phyloP scores from a whole-genome alignment of 306 rosid genomes.

The Vigna nakashimae region DNA sequence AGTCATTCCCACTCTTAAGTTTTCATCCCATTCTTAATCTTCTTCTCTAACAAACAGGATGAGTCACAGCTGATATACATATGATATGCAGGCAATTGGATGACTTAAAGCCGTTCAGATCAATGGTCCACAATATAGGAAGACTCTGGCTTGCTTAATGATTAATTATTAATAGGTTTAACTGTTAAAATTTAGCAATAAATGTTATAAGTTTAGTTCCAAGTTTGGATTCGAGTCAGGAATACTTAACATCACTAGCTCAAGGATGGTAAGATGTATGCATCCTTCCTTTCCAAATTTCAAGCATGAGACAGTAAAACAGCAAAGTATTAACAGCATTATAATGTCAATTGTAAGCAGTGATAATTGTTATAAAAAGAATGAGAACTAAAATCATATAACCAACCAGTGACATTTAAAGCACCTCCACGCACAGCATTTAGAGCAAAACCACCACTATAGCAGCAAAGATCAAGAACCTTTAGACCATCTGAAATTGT shows the following conservation, averaged over 20 bases:
- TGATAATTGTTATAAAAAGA: not conserved
- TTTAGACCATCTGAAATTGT: constrained; percentile 69
- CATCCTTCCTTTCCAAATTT: constrained; percentile 35
- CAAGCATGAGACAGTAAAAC: constrained; percentile 30
- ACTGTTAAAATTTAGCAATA: not conserved
- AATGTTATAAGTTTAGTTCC: not conserved
- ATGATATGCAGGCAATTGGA: too few relatives aligned
- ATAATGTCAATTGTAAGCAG: constrained; percentile 29
- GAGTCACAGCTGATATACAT: not conserved
- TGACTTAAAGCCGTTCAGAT: not conserved
- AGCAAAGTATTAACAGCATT: constrained; percentile 10
- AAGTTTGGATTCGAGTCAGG: not conserved
- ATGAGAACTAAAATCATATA: not conserved
- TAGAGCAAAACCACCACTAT: constrained; percentile 92
- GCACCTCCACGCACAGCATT: constrained; percentile 88
- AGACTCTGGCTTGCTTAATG: not conserved
- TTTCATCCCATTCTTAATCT: not conserved
- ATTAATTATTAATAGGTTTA: not conserved
- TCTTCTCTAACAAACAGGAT: not conserved
- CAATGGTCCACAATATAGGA: not conserved
- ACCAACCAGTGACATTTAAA: constrained; percentile 75
- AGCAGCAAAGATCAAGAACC: constrained; percentile 95
- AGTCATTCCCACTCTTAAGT: not conserved
- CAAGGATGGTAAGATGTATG: not conserved
- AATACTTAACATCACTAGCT: not conserved